Conservation (phyloP, 441 rosid genomes). For the Adansonia gregorii region DNA sequence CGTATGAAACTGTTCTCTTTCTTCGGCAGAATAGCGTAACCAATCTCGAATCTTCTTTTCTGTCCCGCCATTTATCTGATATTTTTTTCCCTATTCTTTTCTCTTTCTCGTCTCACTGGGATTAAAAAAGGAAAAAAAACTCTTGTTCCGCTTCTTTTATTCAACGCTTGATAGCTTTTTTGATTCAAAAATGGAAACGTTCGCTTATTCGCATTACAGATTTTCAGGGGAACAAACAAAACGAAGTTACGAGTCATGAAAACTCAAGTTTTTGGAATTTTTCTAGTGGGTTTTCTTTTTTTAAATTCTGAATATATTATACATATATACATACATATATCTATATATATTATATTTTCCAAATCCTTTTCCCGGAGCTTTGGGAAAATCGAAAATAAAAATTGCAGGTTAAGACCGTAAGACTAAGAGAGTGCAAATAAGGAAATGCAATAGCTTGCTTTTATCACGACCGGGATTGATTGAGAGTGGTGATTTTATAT, state of each 20-base stretch:
- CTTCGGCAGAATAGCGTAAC: conserved; percentile 60
- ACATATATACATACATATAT: background rate
- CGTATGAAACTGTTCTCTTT: conserved; percentile 59
- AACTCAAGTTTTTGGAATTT: background rate
- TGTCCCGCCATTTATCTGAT: conserved; percentile 33
- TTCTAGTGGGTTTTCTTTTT: background rate
- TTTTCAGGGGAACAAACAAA: conserved; percentile 9
- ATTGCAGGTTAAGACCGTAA: background rate
- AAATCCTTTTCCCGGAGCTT: background rate
- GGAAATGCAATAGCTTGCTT: background rate
- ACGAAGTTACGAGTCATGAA: background rate
- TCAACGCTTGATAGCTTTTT: background rate
- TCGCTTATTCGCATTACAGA: background rate
- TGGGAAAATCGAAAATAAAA: conserved; percentile 9
- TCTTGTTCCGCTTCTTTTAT: background rate
- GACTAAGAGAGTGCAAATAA: background rate
- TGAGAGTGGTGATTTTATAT: background rate
- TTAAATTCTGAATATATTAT: too few relatives aligned
- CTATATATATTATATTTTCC: background rate
- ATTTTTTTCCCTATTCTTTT: background rate
- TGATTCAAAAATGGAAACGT: conserved; percentile 9
- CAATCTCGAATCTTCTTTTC: conserved; percentile 42
- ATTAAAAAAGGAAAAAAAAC: background rate
- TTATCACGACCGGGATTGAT: background rate
- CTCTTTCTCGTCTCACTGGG: background rate